Base-by-base conservation (phyloP, 352 stramenopile genomes). In the Phytophthora crassamura region DNA sequence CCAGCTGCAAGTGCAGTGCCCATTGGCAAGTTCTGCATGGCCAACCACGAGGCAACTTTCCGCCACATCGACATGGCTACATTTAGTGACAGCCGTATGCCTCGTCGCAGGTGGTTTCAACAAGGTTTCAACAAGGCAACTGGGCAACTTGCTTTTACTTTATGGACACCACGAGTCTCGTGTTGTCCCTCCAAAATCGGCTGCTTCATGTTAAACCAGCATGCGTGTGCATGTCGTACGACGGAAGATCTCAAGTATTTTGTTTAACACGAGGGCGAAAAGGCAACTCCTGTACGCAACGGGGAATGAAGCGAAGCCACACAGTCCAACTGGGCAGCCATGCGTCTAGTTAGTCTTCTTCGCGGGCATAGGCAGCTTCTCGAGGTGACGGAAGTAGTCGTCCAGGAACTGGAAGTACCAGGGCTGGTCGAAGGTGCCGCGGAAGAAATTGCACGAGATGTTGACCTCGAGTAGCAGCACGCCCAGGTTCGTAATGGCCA, bases 381-480 rank as follows among this genome's bases (percentile, higher is more conserved):
- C 84, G 18, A 92, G 60, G 68, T 91, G 75, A 36, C 51, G 59
- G 58, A 95, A 97, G 75, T 95, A 97, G 40, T 93, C 76, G 61
- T 96, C 82, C 18, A 97, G 58, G 71, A 96, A 94, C 49, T 79
- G 63, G 61, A 96, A 95, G 77, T 97, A 97, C 72, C 79, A 88
- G 7, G 69, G 60, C 77, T 96, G 80, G 75, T 97, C 88, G 56
- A 97, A 97, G 15, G 80, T 89, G 56, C 91, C 93, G 38, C 91
- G 88, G 83, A 98, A 98, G 65, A 98, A 98, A 72, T 98, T 98
- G 80, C 93, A 98, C 57, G 90, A 98, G 46, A 97, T 91, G 78
- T 97, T 98, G 34, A 97, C 91, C 55, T 97, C 88, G 43, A 95
- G 65, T 52, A 98, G 75, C 33, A 97, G 67, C 57, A 97, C 86